phyloP scores from a whole-genome alignment of 2,329 filamentous ascomycete species.

The Gaeumannomyces tritici region DNA sequence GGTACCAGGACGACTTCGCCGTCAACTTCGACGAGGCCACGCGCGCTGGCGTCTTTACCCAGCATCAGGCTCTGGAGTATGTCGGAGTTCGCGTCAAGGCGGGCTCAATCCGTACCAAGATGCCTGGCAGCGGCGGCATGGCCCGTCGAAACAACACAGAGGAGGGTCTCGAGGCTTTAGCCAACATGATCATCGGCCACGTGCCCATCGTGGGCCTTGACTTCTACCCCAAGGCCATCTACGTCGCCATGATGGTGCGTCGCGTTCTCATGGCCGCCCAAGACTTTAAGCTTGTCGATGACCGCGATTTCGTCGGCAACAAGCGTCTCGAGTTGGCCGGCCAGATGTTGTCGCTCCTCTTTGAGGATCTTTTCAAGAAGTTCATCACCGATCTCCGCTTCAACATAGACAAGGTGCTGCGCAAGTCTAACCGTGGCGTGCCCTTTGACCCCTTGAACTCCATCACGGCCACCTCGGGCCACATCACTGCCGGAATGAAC shows the following conservation, averaged over 20 bases:
- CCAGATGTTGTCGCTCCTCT: constrained; percentile 84
- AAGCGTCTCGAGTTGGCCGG: constrained; percentile 92
- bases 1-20: constrained; percentile 89
- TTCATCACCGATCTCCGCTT: constrained; percentile 84
- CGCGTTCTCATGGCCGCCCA: constrained; percentile 89
- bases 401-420: constrained; percentile 90
- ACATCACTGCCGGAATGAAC: constrained; percentile 89
- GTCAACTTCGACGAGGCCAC: constrained; percentile 92
- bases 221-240: constrained; percentile 94
- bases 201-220: constrained; percentile 86
- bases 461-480: constrained; percentile 73
- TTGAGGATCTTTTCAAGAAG: constrained; percentile 96
- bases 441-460: constrained; percentile 81
- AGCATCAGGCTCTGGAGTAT: constrained; percentile 92
- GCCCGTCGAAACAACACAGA: constrained; percentile 72
- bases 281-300: constrained; percentile 82
- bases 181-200: constrained; percentile 89
- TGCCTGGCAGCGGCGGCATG: constrained; percentile 26
- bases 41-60: constrained; percentile 76
- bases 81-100: constrained; percentile 83
- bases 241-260: constrained; percentile 95
- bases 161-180: constrained; percentile 85
- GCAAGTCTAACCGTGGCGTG: constrained; percentile 83
- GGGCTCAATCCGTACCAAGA: constrained; percentile 46
- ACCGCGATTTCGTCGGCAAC: constrained; percentile 96